Evolutionary conservation across 257 asterid species (phyloP).

Genomic region (Salvia rosmarinus): DNA sequence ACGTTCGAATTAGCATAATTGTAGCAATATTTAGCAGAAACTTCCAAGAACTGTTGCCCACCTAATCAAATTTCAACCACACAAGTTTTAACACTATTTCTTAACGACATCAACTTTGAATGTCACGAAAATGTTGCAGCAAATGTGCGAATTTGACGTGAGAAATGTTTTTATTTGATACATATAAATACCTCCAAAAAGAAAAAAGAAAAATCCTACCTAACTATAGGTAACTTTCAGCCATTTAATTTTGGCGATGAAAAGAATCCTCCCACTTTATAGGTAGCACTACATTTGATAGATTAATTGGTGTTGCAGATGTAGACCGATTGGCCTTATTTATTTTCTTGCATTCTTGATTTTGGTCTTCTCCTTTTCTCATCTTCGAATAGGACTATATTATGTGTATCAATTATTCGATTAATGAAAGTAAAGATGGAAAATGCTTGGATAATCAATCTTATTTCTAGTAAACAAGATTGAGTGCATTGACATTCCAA

Average conservation of each 20-base stretch:
- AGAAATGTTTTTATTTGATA: background rate
- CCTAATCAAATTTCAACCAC: slow-evolving; percentile 23
- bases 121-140: slow-evolving; percentile 17
- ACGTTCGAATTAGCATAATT: background rate
- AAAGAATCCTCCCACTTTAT: background rate
- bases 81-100: background rate
- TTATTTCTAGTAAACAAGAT: background rate
- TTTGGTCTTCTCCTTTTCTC: no score
- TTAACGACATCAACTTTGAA: slow-evolving; percentile 9
- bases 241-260: slow-evolving; percentile 8
- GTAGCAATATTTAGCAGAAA: background rate
- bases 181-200: background rate
- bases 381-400: no score
- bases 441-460: background rate
- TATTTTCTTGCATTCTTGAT: no score
- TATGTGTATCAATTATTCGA: background rate
- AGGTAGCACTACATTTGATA: slow-evolving; percentile 7
- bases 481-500: background rate
- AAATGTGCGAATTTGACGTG: slow-evolving; percentile 9
- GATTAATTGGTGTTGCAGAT: slow-evolving; percentile 8
- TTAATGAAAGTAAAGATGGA: background rate
- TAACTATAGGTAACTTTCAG: slow-evolving; percentile 1
- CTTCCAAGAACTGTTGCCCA: background rate
- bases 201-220: background rate
- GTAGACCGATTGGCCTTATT: background rate